Base-by-base conservation (phyloP, 495 filamentous ascomycete genomes). In the Aspergillus hancockii region DNA sequence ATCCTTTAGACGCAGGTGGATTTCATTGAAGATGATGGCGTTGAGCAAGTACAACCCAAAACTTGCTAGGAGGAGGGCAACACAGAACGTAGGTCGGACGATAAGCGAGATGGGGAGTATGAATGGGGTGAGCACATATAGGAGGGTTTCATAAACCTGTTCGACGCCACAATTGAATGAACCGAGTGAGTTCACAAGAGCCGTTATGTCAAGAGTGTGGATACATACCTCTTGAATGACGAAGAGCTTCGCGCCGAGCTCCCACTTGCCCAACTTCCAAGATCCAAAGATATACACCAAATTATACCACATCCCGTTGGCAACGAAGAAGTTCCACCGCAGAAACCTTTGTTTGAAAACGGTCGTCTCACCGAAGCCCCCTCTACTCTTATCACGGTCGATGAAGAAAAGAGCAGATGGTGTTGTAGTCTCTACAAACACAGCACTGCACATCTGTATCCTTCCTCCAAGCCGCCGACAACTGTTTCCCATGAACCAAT, bases 191-290 rank as follows among this genome's bases (percentile, higher is more conserved):
- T 45, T 9, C 7, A 16, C 41, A 45, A 18, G 41, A 9, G 6
- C n/a, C 14, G 16, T 40, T 2, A 12, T n/a, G 10, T 40, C 4
- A 18, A 34, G 3, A 31, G 22, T 18, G 22, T 0, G 32, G 23
- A 3, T 40, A 40, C 67, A 50, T 60, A 72, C 69, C 60, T 88
- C 84, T 72, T 91, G 88, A 4, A 89, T 86, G 21, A 84, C 83
- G 67, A 88, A 89, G 54, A 91, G 85, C 74, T 81, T 81, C 1
- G 77, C 70, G 0, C 78, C 79, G 30, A 82, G 52, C 40, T 82
- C 79, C 74, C 76, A 79, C 69, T 67, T 75, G 28, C 79, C 77
- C 25, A 82, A 63, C 47, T 78, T 79, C 79, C 79, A 81, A 40
- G 67, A 74, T 8, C 63, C 64, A 2, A 79, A 30, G n/a, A 82